These are phyloP conservation scores for Penicillium sclerotigenum DNA, from an alignment of 2,329 filamentous ascomycete species.

Conservation along the genomic window DNA sequence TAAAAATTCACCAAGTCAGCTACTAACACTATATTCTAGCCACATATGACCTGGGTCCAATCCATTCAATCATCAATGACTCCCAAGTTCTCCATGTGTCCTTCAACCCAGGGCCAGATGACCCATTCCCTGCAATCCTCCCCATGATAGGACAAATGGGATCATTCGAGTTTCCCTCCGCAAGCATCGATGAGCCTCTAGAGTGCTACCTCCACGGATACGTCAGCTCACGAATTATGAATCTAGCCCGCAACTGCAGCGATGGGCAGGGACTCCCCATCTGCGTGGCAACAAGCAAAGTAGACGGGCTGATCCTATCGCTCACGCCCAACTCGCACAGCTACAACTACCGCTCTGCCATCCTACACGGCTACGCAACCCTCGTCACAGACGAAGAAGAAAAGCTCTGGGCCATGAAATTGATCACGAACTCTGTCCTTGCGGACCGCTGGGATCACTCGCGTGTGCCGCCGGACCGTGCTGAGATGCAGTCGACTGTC, in stretches of 20 bases:
- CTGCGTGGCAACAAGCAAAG: constrained; percentile 67
- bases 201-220: constrained; percentile 84
- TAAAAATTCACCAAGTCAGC: not conserved
- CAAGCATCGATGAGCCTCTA: constrained; percentile 61
- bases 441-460: constrained; percentile 66
- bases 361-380: constrained; percentile 71
- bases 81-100: constrained; percentile 76
- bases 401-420: constrained; percentile 72
- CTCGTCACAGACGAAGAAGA: constrained; percentile 66
- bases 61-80: constrained; percentile 72
- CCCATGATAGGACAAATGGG: constrained; percentile 86
- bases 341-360: constrained; percentile 81
- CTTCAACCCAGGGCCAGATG: constrained; percentile 60
- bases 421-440: constrained; percentile 73
- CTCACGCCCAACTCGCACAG: constrained; percentile 77
- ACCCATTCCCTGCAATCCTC: constrained; percentile 71
- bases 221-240: constrained; percentile 74
- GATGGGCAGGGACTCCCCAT: constrained; percentile 61
- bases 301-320: constrained; percentile 77
- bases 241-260: constrained; percentile 50
- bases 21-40: constrained; percentile 45
- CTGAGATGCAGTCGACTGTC: constrained; percentile 72
- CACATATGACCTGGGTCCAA: constrained; percentile 67
- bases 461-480: constrained; percentile 66
- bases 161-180: constrained; percentile 62